Evolutionary conservation across 176 grass and related monocot species (phyloP), one percentile per base, ranked within the genome.

Genomic region (Aegilops longissima): DNA sequence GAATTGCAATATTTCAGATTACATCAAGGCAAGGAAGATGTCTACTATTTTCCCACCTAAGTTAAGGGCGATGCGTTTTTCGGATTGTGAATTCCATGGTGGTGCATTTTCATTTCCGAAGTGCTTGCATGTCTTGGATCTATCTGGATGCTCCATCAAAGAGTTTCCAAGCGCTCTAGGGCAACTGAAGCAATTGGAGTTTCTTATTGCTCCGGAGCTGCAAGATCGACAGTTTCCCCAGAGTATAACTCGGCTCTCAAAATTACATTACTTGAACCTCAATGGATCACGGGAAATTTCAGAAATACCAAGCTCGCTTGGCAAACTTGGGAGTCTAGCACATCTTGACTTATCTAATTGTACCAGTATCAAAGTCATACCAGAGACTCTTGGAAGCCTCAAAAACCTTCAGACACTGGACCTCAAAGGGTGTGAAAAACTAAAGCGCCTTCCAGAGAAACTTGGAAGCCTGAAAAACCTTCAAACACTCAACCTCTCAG

Each of bases 61-160:
- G 3, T 17, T 84, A 36, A 84, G 73, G 31, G 73, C 73, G 16
- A 12, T 89, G 12, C 87, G 18, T 18, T 84, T 73, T 38, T 1
- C 14, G 6, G 4, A 39, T 21, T 59, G 63, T 65, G 5, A 56
- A 12, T 33, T 71, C 20, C 8, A 21, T n/a, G 12, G 35, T 23
- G 38, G 27, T 40, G 63, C 52, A 68, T 77, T 89, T 79, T 34
- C 58, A 45, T 78, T 31, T 4, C 66, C 73, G 0, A 79, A 59
- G 14, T 24, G 1, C 62, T 5, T 89, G 45, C 87, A 51, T 10
- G 73, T 89, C 23, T 69, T 89, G 72, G 82, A 84, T 58, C 69
- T 89, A 47, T 58, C 13, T 3, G 5, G 14, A 56, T 89, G 61
- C 30, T 39, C 42, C 18, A 16, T 78, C 11, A 13, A 2, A 25